These are phyloP conservation scores for Irpex lacteus DNA, from an alignment of 1,284 basidiomycete species.

Conservation along the genomic window DNA sequence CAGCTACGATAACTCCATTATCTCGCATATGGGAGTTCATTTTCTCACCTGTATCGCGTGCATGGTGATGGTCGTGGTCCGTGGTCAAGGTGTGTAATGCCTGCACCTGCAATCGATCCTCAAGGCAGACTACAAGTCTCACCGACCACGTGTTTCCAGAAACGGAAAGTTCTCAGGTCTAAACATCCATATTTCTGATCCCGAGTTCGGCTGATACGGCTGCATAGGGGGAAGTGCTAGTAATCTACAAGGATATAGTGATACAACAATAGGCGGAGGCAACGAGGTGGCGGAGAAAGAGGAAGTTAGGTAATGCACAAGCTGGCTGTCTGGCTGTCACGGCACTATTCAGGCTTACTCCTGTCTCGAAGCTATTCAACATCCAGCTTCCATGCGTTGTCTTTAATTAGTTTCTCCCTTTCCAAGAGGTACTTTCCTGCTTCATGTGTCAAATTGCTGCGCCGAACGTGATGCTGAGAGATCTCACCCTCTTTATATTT, in stretches of 20 bases:
- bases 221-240: neutral
- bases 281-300: neutral
- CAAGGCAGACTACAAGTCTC: conserved; percentile 1
- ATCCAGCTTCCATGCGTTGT: conserved; percentile 19
- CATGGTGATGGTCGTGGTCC: conserved; percentile 38
- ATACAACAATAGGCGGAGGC: neutral
- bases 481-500: conserved; percentile 82
- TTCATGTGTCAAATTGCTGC: neutral
- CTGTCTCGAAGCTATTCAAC: neutral
- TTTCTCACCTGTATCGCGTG: conserved; percentile 64
- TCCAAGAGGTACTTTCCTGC: conserved; percentile 86
- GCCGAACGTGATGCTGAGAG: neutral
- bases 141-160: conserved; percentile 13
- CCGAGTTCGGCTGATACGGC: neutral
- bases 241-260: neutral
- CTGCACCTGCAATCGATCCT: conserved; percentile 12
- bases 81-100: conserved; percentile 1
- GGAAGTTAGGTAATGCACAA: neutral
- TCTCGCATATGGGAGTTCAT: neutral
- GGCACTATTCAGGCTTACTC: neutral
- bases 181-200: neutral
- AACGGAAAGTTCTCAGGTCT: conserved; percentile 7
- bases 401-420: conserved; percentile 61
- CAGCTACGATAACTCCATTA: neutral
- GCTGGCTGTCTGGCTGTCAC: neutral